phyloP scores from a whole-genome alignment of 116 monocot species.

The Thalassia testudinum region DNA sequence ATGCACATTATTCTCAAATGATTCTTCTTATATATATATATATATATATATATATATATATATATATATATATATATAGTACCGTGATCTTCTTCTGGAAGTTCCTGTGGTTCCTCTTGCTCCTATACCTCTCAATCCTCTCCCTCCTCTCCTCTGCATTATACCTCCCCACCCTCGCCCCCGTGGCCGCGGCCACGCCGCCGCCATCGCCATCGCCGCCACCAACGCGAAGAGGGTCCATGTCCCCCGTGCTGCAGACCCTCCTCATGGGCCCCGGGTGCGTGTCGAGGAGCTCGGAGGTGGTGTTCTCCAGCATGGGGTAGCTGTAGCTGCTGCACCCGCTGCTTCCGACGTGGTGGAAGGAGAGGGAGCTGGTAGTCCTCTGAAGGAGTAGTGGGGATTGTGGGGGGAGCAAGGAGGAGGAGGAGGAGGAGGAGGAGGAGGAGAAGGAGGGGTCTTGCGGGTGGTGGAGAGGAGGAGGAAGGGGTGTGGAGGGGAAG shows the following conservation, averaged over 20 bases:
- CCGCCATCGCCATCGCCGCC: neutral
- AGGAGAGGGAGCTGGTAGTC: neutral
- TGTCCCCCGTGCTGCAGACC: slow-evolving; percentile 7
- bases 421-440: neutral
- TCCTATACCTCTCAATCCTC: slow-evolving; percentile 62
- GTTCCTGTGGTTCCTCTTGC: slow-evolving; percentile 61
- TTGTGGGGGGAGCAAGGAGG: neutral
- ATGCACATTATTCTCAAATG: no score
- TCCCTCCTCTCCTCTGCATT: slow-evolving; percentile 64
- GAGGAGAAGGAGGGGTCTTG: neutral
- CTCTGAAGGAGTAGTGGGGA: slow-evolving; percentile 2
- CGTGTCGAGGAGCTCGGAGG: neutral
- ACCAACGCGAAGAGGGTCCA: neutral
- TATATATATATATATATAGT: no score
- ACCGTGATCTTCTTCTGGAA: slow-evolving; percentile 92
- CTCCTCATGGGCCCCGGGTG: slow-evolving; percentile 1
- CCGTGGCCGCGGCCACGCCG: neutral
- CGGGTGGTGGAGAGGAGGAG: neutral
- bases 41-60: no score
- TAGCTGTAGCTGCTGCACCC: neutral
- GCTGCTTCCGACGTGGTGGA: neutral
- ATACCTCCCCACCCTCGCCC: slow-evolving; percentile 26
- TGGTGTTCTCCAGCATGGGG: neutral
- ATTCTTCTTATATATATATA: no score
- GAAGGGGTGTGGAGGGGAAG: no score